Conservation (phyloP, 352 stramenopile species). For the Pythium angustatum region DNA sequence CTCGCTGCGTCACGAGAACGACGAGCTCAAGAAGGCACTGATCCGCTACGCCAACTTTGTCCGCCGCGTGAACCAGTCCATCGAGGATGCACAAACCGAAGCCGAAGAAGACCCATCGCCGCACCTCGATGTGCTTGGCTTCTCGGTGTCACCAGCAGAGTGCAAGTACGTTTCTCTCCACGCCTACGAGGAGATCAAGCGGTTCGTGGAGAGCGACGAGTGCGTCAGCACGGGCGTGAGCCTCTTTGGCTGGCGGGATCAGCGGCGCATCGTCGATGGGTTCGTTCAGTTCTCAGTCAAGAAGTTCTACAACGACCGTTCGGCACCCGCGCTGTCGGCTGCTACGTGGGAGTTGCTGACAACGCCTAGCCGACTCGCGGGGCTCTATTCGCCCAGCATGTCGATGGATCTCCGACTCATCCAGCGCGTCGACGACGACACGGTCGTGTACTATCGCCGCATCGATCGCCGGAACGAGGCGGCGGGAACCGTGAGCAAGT, state of each 20-base stretch:
- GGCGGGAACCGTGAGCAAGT: constrained; percentile 36
- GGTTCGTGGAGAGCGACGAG: constrained; percentile 44
- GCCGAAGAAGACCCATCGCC: constrained; percentile 15
- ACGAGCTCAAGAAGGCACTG: constrained; percentile 44
- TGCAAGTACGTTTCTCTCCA: constrained; percentile 42
- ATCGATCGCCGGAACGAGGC: constrained; percentile 32
- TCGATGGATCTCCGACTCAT: constrained; percentile 44
- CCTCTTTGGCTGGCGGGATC: constrained; percentile 58
- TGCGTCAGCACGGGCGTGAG: constrained; percentile 47
- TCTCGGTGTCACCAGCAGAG: constrained; percentile 37
- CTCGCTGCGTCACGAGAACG: constrained; percentile 49
- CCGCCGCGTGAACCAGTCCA: constrained; percentile 37
- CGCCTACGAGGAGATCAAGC: constrained; percentile 43
- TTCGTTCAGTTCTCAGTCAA: constrained; percentile 59
- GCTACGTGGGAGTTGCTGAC: constrained; percentile 46
- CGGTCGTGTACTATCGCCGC: constrained; percentile 54
- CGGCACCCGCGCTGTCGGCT: constrained; percentile 32
- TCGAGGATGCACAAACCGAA: constrained; percentile 37
- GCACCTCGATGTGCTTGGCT: constrained; percentile 27
- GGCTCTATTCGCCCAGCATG: constrained; percentile 47
- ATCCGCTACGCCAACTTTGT: constrained; percentile 46
- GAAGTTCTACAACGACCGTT: constrained; percentile 45
- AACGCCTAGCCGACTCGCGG: constrained; percentile 26
- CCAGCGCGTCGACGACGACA: constrained; percentile 62
- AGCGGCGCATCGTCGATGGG: constrained; percentile 36